Evolutionary conservation across 306 rosid genomes (phyloP), one percentile per base, ranked within the genome.

Genomic region (Lupinus albus): DNA sequence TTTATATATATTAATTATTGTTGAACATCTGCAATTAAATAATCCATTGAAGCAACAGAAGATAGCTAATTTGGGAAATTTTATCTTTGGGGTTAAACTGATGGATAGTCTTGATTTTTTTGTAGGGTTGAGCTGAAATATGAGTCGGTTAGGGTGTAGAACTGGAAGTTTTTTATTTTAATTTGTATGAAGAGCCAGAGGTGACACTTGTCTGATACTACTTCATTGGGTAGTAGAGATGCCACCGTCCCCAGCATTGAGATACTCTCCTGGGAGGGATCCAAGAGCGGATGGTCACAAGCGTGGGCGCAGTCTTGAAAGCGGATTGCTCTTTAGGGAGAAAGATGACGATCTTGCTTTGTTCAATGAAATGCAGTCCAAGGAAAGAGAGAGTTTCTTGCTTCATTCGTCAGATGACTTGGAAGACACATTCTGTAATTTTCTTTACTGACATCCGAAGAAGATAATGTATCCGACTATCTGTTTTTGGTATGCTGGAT

Each of bases 161-260:
- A 4, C 30, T 25, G 30, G 30, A 32, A 57, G 28, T 60, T 71
- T 66, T 53, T 66, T 13, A 47, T 59, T 61, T 64, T 46, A 17
- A 60, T 32, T 61, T 68, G 46, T 78, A 32, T 67, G 74, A 81
- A 67, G 79, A 63, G 65, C 62, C 64, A 14, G 69, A 38, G 28
- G 72, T 36, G 64, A 71, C 20, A 51, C 53, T 76, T 57, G 64
- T 33, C 62, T 61, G 76, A 54, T 13, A 60, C 57, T 13, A 60
- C 57, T 70, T 55, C 57, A 11, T 68, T 80, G 63, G 68, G 74
- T 46, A 68, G 82, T 61, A 35, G 74, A 79, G 82, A 89, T 89
- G 93, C 91, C 96, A 17, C 86, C 91, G 64, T 86, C 96, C 28
- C 96, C 96, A 4, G 86, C 88, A 50, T 28, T 86, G 87, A 79